phyloP scores from a whole-genome alignment of 2,329 filamentous ascomycete genomes.

The Aspergillus luchuensis region DNA sequence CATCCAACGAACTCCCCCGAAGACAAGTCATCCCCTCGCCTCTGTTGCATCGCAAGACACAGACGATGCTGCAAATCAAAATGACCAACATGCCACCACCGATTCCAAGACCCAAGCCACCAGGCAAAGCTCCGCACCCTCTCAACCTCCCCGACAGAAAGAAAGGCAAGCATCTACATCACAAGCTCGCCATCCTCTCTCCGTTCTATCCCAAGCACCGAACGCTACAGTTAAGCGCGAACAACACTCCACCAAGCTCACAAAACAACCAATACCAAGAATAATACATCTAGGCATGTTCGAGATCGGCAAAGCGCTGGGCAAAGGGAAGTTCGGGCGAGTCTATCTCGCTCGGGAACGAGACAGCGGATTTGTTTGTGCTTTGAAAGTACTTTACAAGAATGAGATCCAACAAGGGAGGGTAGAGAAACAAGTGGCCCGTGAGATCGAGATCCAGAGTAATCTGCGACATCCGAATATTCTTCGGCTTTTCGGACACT shows the following conservation, averaged over 20 bases:
- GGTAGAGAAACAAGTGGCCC: slow-evolving; percentile 12
- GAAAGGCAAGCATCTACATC: background rate
- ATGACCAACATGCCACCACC: too few species aligned
- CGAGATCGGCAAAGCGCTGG: background rate
- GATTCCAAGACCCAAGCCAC: too few species aligned
- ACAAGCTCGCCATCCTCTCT: background rate
- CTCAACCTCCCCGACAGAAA: background rate
- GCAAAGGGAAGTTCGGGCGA: background rate
- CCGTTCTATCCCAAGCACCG: background rate
- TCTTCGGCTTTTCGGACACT: background rate
- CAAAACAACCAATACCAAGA: background rate
- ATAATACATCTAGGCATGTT: background rate
- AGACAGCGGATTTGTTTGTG: background rate
- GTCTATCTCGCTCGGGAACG: background rate
- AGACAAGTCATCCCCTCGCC: too few species aligned
- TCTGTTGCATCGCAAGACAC: too few species aligned
- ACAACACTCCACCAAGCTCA: background rate
- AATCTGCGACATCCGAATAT: slow-evolving; percentile 13
- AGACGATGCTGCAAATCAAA: too few species aligned
- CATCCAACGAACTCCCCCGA: too few species aligned
- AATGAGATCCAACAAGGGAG: slow-evolving; percentile 8
- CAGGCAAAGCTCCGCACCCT: too few species aligned
- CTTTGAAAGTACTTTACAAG: slow-evolving; percentile 6
- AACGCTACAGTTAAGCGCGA: background rate
- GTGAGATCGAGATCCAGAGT: slow-evolving; percentile 14